Evolutionary conservation across 257 asterid species (phyloP).

Genomic region (Jacaranda copaia): DNA sequence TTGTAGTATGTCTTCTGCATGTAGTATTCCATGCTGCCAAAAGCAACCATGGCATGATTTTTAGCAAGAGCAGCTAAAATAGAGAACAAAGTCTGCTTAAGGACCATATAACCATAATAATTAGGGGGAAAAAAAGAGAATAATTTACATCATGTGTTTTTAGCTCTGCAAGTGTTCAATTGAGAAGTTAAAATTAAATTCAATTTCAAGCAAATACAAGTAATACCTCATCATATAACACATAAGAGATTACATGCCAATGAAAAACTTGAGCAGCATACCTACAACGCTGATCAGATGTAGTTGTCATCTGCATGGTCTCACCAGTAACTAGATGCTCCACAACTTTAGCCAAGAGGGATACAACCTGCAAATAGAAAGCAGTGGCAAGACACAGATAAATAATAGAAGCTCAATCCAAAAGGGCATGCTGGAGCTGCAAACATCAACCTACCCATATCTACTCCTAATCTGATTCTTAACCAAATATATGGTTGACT

Average conservation of each 20-base stretch:
- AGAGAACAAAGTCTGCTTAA: slow-evolving; percentile 2
- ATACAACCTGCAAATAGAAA: slow-evolving; percentile 67
- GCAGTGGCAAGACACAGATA: background rate
- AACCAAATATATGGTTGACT: slow-evolving; percentile 22
- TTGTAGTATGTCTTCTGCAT: slow-evolving; percentile 97
- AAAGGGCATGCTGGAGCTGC: background rate
- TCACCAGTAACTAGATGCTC: slow-evolving; percentile 98
- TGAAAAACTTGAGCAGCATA: slow-evolving; percentile 39
- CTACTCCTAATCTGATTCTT: background rate
- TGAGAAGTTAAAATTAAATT: background rate
- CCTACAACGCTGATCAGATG: slow-evolving; percentile 94
- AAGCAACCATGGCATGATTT: slow-evolving; percentile 25
- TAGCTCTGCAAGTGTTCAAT: background rate
- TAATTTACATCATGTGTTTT: background rate
- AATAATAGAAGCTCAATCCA: background rate
- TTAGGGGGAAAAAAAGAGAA: background rate
- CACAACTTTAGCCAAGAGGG: slow-evolving; percentile 88
- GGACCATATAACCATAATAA: background rate
- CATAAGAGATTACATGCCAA: background rate
- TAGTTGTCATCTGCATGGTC: slow-evolving; percentile 94
- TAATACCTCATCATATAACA: background rate
- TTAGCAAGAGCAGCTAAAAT: slow-evolving; percentile 17
- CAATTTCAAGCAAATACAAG: slow-evolving; percentile 1
- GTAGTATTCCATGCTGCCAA: slow-evolving; percentile 94
- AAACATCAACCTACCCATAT: background rate